A percentile compares a stretch with the other conserved stretches of the same genome.
These are phyloP conservation scores for Chloris gayana DNA, from an alignment of 176 grass and related monocot species.

Conservation along the genomic window DNA sequence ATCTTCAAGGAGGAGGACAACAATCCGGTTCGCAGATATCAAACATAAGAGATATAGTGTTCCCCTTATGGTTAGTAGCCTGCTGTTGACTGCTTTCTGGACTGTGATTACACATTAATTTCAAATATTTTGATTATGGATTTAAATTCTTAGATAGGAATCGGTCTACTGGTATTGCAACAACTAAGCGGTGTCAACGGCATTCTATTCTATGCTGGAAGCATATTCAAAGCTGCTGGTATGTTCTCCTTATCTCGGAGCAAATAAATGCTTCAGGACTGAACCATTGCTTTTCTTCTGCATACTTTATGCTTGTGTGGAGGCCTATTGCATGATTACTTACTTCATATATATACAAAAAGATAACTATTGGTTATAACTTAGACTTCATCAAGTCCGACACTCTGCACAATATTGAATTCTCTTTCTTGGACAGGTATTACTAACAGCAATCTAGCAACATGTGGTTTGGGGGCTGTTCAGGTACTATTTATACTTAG, in stretches of 20 bases:
- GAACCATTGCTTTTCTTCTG: background rate
- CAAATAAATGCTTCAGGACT: background rate
- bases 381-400: background rate
- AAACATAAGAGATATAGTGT: conserved; percentile 88
- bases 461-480: conserved; percentile 87
- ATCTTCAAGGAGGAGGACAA: conserved; percentile 74
- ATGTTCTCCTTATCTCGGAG: conserved; percentile 26
- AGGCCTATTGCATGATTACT: background rate
- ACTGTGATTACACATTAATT: background rate
- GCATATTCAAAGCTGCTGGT: conserved; percentile 93
- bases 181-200: conserved; percentile 88
- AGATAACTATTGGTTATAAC: background rate
- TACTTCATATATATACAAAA: background rate
- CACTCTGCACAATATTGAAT: conserved; percentile 32
- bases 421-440: conserved; percentile 60
- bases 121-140: conserved; percentile 21
- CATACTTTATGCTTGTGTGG: conserved; percentile 23
- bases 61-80: conserved; percentile 71
- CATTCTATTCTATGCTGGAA: conserved; percentile 86
- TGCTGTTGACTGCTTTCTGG: conserved; percentile 16
- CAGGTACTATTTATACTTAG: conserved; percentile 58
- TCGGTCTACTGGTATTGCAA: conserved; percentile 85
- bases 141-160: conserved; percentile 71
- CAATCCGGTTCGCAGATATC: conserved; percentile 79
- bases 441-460: conserved; percentile 83